phyloP scores from a whole-genome alignment of 352 stramenopile species.

The Pythium coloratum region DNA sequence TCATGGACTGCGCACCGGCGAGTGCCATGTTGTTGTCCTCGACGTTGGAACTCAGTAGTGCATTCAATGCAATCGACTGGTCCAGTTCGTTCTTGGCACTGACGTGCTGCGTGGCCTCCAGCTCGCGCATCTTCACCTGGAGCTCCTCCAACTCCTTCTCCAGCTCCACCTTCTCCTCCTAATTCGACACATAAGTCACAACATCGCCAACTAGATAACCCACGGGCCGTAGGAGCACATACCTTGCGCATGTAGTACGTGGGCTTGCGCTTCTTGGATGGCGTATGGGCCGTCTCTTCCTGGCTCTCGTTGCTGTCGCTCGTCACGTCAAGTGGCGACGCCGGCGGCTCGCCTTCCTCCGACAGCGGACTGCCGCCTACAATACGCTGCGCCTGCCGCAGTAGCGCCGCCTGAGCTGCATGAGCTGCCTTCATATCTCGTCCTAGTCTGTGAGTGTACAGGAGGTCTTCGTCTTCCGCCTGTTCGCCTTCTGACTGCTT shows the following conservation, averaged over 20 bases:
- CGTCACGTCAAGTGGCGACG: constrained; percentile 5
- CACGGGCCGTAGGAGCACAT: too few species aligned
- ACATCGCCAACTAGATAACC: too few species aligned
- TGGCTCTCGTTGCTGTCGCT: constrained; percentile 13
- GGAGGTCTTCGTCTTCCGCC: too few species aligned
- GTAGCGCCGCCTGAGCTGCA: background rate
- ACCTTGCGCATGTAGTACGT: constrained; percentile 24
- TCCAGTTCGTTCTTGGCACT: constrained; percentile 1
- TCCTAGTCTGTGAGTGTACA: too few species aligned
- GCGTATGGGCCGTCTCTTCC: background rate
- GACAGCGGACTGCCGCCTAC: background rate
- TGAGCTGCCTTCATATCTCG: background rate
- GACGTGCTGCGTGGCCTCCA: background rate
- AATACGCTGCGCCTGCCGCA: background rate
- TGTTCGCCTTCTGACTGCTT: too few species aligned
- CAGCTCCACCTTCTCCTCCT: constrained; percentile 12
- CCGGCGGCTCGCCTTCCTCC: background rate
- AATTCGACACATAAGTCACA: background rate
- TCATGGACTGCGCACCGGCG: constrained; percentile 15
- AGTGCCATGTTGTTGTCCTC: constrained; percentile 10
- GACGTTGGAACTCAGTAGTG: background rate
- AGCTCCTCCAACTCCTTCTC: constrained; percentile 7
- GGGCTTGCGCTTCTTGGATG: constrained; percentile 18
- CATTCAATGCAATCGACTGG: constrained; percentile 9
- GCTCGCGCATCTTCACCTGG: background rate